Conservation (phyloP, 176 grass and related monocot species). For the Juncus inflexus region DNA sequence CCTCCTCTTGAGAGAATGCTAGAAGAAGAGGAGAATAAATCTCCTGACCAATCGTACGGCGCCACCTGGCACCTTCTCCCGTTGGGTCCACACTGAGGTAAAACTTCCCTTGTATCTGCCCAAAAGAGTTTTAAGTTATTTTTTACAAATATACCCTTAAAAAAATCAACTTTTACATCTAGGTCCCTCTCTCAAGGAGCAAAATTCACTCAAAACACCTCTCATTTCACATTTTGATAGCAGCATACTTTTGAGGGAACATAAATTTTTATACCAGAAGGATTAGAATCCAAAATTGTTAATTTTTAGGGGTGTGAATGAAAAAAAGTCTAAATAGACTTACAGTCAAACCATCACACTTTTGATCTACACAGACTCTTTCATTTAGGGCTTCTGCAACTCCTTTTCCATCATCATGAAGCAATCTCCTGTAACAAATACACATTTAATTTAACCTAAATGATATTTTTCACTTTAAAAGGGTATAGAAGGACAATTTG, state of each 20-base stretch:
- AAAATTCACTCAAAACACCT: not conserved
- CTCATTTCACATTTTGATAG: constrained; percentile 2
- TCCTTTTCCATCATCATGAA: constrained; percentile 52
- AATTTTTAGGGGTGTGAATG: not conserved
- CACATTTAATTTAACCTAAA: no score
- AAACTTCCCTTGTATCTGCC: constrained; percentile 53
- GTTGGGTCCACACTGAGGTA: constrained; percentile 42
- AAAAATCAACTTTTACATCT: not conserved
- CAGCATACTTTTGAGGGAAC: not conserved
- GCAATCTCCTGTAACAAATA: constrained; percentile 39
- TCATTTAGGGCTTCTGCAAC: constrained; percentile 49
- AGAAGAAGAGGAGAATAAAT: constrained; percentile 55
- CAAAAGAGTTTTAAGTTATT: not conserved
- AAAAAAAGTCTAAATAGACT: constrained; percentile 21
- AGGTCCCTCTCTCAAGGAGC: not conserved
- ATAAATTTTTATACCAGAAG: not conserved
- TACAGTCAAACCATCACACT: constrained; percentile 44
- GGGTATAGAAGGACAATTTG: not conserved
- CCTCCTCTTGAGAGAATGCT: constrained; percentile 48
- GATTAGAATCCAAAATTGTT: not conserved
- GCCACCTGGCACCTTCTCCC: constrained; percentile 46
- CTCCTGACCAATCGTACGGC: constrained; percentile 40
- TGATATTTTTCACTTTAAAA: constrained; percentile 14
- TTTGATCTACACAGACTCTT: constrained; percentile 34
- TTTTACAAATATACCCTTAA: not conserved